Base-by-base conservation (phyloP, 1,284 basidiomycete species). In the Trametes versicolor region DNA sequence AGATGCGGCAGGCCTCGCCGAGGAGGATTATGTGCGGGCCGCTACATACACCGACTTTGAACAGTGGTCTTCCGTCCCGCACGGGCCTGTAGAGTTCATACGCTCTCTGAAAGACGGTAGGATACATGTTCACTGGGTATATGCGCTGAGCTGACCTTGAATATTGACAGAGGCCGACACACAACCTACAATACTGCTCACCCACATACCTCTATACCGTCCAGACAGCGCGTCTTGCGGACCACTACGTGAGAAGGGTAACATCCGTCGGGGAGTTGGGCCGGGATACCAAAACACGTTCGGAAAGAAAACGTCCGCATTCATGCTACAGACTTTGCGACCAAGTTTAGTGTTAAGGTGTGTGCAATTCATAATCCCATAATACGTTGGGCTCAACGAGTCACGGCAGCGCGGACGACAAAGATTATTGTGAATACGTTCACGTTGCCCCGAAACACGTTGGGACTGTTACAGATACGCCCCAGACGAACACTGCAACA, bases 401-500 rank as follows among this genome's bases (percentile, higher is more conserved):
- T 43, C 17, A 21, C 21, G 49, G 61, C 72, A 95, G 93, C 70
- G 95, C 92, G 12, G 94, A 97, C 75, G 93, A 97, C 77, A 92
- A 93, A 69, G 95, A 97, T 74, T 94, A 94, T 68, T 97, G 95
- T 76, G 92, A 94, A 80, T 79, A 63, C 92, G 94, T 74, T 74
- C 78, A 56, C 73, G 81, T 13, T 54, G 66, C 57, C 41, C 70
- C 53, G 68, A 72, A 60, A 91, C 93, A 76, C 82, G 21, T 50
- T 13, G 37, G 23, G 13, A 37, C 57, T 13, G 41, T 43, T 4
- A 17, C 27, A 8, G 55, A 56, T 23, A 25, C 43, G 9, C 48
- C 56, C 2, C 32, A 27, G 17, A 25, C 36, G 25, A 53, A 56
- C 43, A 41, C 19, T 47, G 36, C 36, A 21, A 17, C 56, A 23